phyloP scores from a whole-genome alignment of 129 eudicot species.

The Centaurea solstitialis region DNA sequence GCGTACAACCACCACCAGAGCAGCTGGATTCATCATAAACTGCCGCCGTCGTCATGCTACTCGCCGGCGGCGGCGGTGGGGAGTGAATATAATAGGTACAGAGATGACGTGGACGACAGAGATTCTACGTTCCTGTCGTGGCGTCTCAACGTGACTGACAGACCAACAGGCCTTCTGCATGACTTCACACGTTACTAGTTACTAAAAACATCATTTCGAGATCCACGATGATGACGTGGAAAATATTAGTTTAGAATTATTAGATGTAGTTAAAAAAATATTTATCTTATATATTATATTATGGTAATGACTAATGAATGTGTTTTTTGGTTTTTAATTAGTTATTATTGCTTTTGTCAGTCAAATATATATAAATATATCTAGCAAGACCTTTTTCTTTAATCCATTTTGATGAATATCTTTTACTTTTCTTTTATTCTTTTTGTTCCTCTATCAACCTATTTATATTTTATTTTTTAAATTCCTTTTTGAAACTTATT shows the following conservation, averaged over 20 bases:
- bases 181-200: constrained; percentile 65
- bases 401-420: too few species aligned
- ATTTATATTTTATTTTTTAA: background rate
- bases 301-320: background rate
- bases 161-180: constrained; percentile 65
- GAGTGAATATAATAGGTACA: constrained; percentile 78
- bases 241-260: constrained; percentile 2
- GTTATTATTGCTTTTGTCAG: constrained; percentile 31
- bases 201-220: constrained; percentile 23
- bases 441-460: constrained; percentile 27
- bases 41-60: constrained; percentile 61
- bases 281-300: background rate
- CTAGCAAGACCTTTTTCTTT: constrained; percentile 9
- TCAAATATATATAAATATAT: constrained; percentile 34
- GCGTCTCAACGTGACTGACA: constrained; percentile 81
- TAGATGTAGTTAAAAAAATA: constrained; percentile 14
- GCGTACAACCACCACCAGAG: too few species aligned
- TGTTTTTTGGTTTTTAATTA: background rate
- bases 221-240: constrained; percentile 33
- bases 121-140: constrained; percentile 74
- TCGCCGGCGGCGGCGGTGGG: constrained; percentile 43
- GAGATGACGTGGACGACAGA: constrained; percentile 65
- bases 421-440: constrained; percentile 31
- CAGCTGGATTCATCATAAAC: constrained; percentile 52
- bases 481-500: background rate